These are phyloP conservation scores for Clavispora santaluciae DNA, from an alignment of 805 yeast genomes.

Conservation along the genomic window DNA sequence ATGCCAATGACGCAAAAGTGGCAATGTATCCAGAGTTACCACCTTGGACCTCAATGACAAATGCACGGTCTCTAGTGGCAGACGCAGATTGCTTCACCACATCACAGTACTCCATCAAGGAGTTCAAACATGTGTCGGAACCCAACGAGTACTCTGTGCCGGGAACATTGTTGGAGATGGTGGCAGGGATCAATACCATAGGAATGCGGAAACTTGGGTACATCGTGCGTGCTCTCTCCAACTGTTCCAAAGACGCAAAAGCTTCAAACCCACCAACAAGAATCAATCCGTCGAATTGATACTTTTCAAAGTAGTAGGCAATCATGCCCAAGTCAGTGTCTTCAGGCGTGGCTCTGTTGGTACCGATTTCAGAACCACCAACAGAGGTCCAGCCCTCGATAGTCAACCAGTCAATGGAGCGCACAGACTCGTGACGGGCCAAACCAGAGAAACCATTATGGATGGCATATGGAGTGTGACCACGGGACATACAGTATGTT, in stretches of 20 bases:
- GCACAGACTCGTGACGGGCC: slow-evolving; percentile 81
- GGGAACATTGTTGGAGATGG: slow-evolving; percentile 76
- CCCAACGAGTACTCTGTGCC: slow-evolving; percentile 79
- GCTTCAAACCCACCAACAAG: slow-evolving; percentile 83
- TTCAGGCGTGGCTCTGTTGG: slow-evolving; percentile 81
- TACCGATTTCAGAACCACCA: slow-evolving; percentile 97
- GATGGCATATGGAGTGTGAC: slow-evolving; percentile 87
- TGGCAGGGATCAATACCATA: slow-evolving; percentile 73
- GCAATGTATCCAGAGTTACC: slow-evolving; percentile 82
- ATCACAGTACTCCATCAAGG: slow-evolving; percentile 69
- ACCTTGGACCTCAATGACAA: slow-evolving; percentile 81
- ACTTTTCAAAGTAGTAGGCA: slow-evolving; percentile 68
- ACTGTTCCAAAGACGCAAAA: slow-evolving; percentile 63
- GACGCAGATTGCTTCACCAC: slow-evolving; percentile 76
- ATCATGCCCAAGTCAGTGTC: slow-evolving; percentile 61
- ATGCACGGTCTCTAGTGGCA: slow-evolving; percentile 71
- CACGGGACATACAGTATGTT: slow-evolving; percentile 78
- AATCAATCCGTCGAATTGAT: slow-evolving; percentile 63
- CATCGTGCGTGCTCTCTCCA: slow-evolving; percentile 52
- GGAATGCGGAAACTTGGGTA: slow-evolving; percentile 76
- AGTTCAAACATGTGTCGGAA: slow-evolving; percentile 69
- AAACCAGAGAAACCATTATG: slow-evolving; percentile 93
- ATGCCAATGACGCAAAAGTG: slow-evolving; percentile 58
- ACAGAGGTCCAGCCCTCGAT: slow-evolving; percentile 82
- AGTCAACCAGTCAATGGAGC: slow-evolving; percentile 73